Conservation (phyloP, 768 basidiomycete species). For the Suillus variegatus region DNA sequence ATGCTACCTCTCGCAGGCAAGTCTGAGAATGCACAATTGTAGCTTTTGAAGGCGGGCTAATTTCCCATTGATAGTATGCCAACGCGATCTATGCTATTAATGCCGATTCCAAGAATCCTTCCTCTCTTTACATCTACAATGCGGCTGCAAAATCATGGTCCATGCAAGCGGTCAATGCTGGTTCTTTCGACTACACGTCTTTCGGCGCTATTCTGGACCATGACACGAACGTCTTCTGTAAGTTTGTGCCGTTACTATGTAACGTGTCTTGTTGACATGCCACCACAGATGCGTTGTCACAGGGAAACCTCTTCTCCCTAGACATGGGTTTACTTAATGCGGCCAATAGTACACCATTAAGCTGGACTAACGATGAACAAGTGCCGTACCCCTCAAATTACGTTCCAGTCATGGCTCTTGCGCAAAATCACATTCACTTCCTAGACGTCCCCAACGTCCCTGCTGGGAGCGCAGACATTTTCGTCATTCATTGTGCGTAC, state of each 20-base stretch:
- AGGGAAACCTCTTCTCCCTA: slow-evolving; percentile 64
- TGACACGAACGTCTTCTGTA: slow-evolving; percentile 91
- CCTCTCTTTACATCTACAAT: slow-evolving; percentile 80
- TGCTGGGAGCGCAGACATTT: slow-evolving; percentile 76
- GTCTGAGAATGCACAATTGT: slow-evolving; percentile 11
- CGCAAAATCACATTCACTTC: slow-evolving; percentile 88
- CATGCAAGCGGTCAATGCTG: slow-evolving; percentile 59
- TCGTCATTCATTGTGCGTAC: slow-evolving; percentile 85
- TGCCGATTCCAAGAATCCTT: slow-evolving; percentile 69
- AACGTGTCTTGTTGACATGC: background rate
- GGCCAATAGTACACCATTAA: slow-evolving; percentile 55
- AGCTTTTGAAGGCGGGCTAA: background rate
- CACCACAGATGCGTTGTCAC: slow-evolving; percentile 64
- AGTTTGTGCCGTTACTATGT: slow-evolving; percentile 16
- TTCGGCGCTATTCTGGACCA: slow-evolving; percentile 85
- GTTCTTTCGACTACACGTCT: slow-evolving; percentile 60
- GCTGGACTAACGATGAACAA: slow-evolving; percentile 65
- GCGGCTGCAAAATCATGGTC: slow-evolving; percentile 75
- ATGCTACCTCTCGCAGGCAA: slow-evolving; percentile 73
- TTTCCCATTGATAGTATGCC: slow-evolving; percentile 52
- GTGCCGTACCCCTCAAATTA: slow-evolving; percentile 62
- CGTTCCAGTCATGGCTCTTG: slow-evolving; percentile 75
- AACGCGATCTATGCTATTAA: slow-evolving; percentile 87
- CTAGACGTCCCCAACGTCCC: slow-evolving; percentile 65
- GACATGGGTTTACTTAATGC: slow-evolving; percentile 67